Base-by-base conservation (phyloP, 495 filamentous ascomycete species). In the Aspergillus ellipticus region DNA sequence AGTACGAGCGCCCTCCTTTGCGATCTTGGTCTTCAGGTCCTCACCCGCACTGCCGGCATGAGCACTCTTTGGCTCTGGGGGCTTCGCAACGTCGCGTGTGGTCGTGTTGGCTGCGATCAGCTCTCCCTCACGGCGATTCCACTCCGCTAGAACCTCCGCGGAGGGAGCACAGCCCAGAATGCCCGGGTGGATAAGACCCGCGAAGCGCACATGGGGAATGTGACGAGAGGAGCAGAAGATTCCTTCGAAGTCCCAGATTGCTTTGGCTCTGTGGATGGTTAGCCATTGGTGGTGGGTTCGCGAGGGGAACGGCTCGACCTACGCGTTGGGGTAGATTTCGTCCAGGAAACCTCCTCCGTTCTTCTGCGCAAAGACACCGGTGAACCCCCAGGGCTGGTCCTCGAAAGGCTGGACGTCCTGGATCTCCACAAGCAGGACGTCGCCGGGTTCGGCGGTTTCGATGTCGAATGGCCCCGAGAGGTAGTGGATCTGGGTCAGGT, bases 171-270 rank as follows among this genome's bases (percentile, higher is more conserved):
- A 96, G 4, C 93, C 93, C 16, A 97, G 75, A 53, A 97, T 96
- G 2, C 93, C 93, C 0, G 93, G 92, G 65, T 97, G 93, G 66
- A 97, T 96, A 33, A 96, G 74, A n/a, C 91, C 91, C 11, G 90
- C 82, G 66, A 95, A 96, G 52, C 89, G 86, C 53, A 96, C 89
- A 59, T 86, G 82, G 0, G 92, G 92, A 61, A 97, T 92, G 68
- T 97, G 93, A 0, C 93, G 84, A 10, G 88, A 92, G 21, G 88
- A 88, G 77, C 89, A 94, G 73, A 88, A 92, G 64, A 97, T 96
- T 55, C 93, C 93, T 65, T 96, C 91, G 58, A 97, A 96, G 65
- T 96, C 93, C 92, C 93, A 97, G 65, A 97, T 96, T 0, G 93
- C 93, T 66, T 94, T 94, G 15, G 89, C 90, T n/a, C 86, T 88